Evolutionary conservation across 2,329 filamentous ascomycete genomes (phyloP).

Genomic region (Fusarium euwallaceae): DNA sequence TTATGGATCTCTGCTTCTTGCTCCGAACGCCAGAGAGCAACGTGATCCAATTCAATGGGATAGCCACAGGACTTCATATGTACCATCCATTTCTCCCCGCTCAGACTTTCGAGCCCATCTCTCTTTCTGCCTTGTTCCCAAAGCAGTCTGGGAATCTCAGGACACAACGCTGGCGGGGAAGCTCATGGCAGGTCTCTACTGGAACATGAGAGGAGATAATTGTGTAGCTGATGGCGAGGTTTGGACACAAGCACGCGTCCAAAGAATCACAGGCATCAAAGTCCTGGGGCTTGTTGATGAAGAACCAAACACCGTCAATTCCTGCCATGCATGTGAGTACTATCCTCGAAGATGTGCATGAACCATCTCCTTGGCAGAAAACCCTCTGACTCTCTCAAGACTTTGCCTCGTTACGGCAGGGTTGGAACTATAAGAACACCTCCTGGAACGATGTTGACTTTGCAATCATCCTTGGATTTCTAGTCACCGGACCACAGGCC

Average conservation of each 20-base stretch:
- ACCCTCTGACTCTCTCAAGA: not conserved
- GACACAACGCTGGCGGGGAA: constrained; percentile 15
- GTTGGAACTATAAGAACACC: constrained; percentile 17
- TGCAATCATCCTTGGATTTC: constrained; percentile 7
- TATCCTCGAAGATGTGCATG: not conserved
- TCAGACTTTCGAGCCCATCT: constrained; percentile 15
- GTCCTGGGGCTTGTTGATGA: constrained; percentile 13
- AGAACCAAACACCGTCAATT: not conserved
- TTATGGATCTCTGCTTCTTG: not conserved
- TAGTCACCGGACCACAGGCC: not conserved
- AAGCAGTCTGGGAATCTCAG: constrained; percentile 7
- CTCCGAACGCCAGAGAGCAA: not conserved
- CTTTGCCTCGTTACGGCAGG: constrained; percentile 5
- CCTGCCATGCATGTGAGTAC: not conserved
- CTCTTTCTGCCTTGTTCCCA: constrained; percentile 18
- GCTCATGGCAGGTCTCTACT: constrained; percentile 16
- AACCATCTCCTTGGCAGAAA: not conserved
- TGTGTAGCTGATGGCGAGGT: not conserved
- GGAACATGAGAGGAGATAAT: not conserved
- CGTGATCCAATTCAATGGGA: constrained; percentile 10
- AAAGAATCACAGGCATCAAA: constrained; percentile 9
- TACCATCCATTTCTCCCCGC: not conserved
- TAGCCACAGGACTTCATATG: not conserved
- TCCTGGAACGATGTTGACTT: constrained; percentile 31
- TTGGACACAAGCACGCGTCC: constrained; percentile 11